Conservation (phyloP, 164 flowering plant genomes). For the Magnolia kwangsiensis region DNA sequence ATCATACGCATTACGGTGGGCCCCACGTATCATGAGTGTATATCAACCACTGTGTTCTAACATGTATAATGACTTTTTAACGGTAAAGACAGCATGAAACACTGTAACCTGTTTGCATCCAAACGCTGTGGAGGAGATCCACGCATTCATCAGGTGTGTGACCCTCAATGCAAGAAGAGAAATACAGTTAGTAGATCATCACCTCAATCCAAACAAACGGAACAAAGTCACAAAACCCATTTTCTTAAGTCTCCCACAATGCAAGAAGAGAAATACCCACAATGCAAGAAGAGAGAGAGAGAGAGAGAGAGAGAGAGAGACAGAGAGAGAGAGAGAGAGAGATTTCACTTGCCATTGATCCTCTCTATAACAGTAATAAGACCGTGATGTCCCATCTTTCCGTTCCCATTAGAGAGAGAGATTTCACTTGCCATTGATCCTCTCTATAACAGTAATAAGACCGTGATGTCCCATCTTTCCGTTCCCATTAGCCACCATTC, state of each 20-base stretch:
- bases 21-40: no score
- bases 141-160: no score
- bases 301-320: neutral
- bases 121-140: no score
- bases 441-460: conserved; percentile 49
- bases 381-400: conserved; percentile 67
- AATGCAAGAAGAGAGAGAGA: neutral
- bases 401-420: conserved; percentile 51
- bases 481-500: conserved; percentile 76
- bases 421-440: conserved; percentile 47
- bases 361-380: conserved; percentile 53
- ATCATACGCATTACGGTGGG: no score
- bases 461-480: conserved; percentile 73
- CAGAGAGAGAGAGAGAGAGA: neutral
- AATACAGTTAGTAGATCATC: no score
- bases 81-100: no score
- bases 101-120: no score
- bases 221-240: neutral
- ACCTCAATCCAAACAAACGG: no score
- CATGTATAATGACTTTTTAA: no score
- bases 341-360: conserved; percentile 43
- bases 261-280: neutral
- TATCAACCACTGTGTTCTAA: no score
- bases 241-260: neutral
- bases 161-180: no score